Evolutionary conservation across 2,329 filamentous ascomycete genomes (phyloP).

Genomic region (Akanthomyces muscarius): DNA sequence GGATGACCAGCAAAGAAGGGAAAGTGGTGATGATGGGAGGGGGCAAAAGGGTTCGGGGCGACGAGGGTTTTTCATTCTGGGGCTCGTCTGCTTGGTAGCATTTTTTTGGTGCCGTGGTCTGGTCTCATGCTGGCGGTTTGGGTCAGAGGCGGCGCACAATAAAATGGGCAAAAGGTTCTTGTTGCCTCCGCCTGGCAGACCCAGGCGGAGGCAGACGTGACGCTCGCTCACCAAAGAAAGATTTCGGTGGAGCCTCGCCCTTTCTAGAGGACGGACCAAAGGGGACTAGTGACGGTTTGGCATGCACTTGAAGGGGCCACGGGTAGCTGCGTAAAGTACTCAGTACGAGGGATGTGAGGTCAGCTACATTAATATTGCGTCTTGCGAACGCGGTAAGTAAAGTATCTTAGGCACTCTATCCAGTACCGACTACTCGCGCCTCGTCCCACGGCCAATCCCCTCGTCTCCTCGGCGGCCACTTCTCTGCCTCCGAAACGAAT

Average conservation of each 20-base stretch:
- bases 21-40: slow-evolving; percentile 18
- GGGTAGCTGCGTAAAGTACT: background rate
- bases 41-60: slow-evolving; percentile 18
- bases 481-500: background rate
- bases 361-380: background rate
- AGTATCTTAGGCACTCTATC: background rate
- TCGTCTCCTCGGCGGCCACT: background rate
- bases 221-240: slow-evolving; percentile 7
- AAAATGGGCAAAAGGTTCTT: slow-evolving; percentile 18
- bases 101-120: slow-evolving; percentile 32
- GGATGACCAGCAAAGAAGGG: slow-evolving; percentile 17
- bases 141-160: slow-evolving; percentile 33
- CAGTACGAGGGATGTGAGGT: background rate
- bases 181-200: slow-evolving; percentile 11
- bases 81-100: slow-evolving; percentile 33
- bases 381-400: background rate
- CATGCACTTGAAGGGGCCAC: slow-evolving; percentile 1
- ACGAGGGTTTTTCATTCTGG: slow-evolving; percentile 31
- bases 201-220: slow-evolving; percentile 14
- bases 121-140: slow-evolving; percentile 39
- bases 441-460: background rate
- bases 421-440: background rate
- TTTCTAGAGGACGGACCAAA: background rate
- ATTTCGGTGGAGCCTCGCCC: slow-evolving; percentile 7
- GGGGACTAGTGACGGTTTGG: background rate